Evolutionary conservation across 2,329 filamentous ascomycete genomes (phyloP).

Genomic region (Acephala macrosclerotiorum): DNA sequence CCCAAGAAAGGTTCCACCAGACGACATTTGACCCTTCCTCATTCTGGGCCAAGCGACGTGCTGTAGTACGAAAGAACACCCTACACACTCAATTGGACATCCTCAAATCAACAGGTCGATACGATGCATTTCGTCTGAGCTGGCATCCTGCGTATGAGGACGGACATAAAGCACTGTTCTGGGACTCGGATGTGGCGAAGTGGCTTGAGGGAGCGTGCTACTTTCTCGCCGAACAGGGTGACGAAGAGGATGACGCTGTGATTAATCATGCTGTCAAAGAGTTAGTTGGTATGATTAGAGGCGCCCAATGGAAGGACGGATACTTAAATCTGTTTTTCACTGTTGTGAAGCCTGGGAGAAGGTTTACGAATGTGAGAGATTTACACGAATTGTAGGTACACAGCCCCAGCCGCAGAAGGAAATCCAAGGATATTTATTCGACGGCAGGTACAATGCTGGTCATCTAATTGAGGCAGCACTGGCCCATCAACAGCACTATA

Average conservation of each 20-base stretch:
- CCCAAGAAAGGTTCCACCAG: constrained; percentile 48
- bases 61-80: constrained; percentile 52
- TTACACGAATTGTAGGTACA: constrained; percentile 67
- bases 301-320: constrained; percentile 64
- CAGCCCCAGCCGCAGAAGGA: background rate
- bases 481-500: constrained; percentile 59
- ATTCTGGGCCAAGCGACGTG: constrained; percentile 45
- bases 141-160: constrained; percentile 63
- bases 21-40: constrained; percentile 47
- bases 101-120: constrained; percentile 61
- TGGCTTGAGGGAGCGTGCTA: constrained; percentile 70
- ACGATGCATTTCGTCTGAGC: constrained; percentile 63
- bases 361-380: constrained; percentile 66
- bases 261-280: constrained; percentile 60
- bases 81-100: constrained; percentile 60
- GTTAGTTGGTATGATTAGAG: constrained; percentile 61
- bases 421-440: background rate
- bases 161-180: constrained; percentile 52
- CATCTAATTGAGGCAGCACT: constrained; percentile 68
- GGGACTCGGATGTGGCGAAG: constrained; percentile 65
- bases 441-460: constrained; percentile 61
- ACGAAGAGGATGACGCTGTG: constrained; percentile 45
- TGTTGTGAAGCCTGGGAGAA: constrained; percentile 60
- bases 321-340: constrained; percentile 70
- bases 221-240: constrained; percentile 52